Evolutionary conservation across 768 basidiomycete genomes (phyloP).

Genomic region (Nidula microcarpa): DNA sequence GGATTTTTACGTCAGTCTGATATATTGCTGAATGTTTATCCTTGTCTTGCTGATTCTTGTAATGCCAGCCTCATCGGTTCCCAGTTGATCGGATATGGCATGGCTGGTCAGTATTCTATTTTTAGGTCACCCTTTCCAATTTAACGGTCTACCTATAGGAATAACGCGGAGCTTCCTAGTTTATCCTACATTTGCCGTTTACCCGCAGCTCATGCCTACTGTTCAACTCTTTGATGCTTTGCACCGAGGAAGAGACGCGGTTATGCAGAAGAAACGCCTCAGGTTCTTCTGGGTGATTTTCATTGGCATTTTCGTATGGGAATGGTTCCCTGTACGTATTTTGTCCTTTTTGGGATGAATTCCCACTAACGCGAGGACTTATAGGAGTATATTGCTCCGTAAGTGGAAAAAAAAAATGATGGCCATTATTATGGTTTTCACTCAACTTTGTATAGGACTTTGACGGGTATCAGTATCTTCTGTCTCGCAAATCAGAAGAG

Average conservation of each 20-base stretch:
- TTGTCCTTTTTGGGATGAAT: no score
- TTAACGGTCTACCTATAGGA: slow-evolving; percentile 7
- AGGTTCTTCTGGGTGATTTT: slow-evolving; percentile 48
- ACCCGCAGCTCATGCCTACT: slow-evolving; percentile 35
- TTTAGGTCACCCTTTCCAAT: slow-evolving; percentile 6
- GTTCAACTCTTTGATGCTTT: slow-evolving; percentile 40
- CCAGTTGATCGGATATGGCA: slow-evolving; percentile 35
- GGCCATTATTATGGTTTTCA: neutral
- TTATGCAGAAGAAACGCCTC: slow-evolving; percentile 28
- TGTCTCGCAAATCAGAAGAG: slow-evolving; percentile 37
- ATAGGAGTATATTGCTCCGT: slow-evolving; percentile 17
- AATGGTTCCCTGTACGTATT: slow-evolving; percentile 29
- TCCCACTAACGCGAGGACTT: neutral
- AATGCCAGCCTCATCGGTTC: slow-evolving; percentile 26
- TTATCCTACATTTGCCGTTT: slow-evolving; percentile 41
- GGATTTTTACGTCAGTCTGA: slow-evolving; percentile 29
- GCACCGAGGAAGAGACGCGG: slow-evolving; percentile 36
- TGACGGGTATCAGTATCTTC: slow-evolving; percentile 46
- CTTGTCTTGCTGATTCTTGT: slow-evolving; percentile 2
- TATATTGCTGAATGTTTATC: neutral
- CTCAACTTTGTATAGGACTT: slow-evolving; percentile 14
- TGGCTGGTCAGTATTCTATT: slow-evolving; percentile 17
- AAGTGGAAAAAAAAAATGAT: neutral
- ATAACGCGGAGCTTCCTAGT: slow-evolving; percentile 42
- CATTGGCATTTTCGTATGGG: slow-evolving; percentile 37